Evolutionary conservation across 257 asterid genomes (phyloP).

Genomic region (Solanum peruvianum): DNA sequence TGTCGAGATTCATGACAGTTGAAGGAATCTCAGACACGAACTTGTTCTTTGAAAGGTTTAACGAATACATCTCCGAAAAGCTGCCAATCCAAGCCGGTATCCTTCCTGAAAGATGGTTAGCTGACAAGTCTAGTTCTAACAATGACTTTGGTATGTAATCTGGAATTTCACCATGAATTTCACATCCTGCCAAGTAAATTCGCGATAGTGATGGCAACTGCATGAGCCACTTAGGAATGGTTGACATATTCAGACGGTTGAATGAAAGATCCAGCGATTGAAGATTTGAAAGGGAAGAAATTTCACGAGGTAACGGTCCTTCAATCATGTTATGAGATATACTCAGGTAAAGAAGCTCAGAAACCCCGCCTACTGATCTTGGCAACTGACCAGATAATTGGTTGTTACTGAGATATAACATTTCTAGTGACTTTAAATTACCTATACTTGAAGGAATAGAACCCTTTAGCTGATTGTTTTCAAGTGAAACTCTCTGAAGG

Average conservation of each 20-base stretch:
- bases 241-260: conserved; percentile 30
- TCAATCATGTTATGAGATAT: conserved; percentile 41
- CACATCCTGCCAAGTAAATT: conserved; percentile 46
- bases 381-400: conserved; percentile 39
- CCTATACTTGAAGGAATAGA: conserved; percentile 36
- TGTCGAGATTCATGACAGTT: conserved; percentile 21
- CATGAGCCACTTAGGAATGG: conserved; percentile 43
- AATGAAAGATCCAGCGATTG: conserved; percentile 38
- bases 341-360: conserved; percentile 19
- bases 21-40: conserved; percentile 33
- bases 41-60: conserved; percentile 30
- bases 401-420: conserved; percentile 35
- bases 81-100: conserved; percentile 48
- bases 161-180: conserved; percentile 28
- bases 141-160: conserved; percentile 20
- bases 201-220: conserved; percentile 30
- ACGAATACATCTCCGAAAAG: conserved; percentile 14
- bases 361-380: conserved; percentile 21
- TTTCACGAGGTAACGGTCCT: conserved; percentile 39
- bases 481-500: conserved; percentile 29
- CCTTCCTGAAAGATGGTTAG: conserved; percentile 31
- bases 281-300: conserved; percentile 32
- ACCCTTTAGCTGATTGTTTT: conserved; percentile 38
- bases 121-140: conserved; percentile 46
- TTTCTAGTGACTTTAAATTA: conserved; percentile 15